Evolutionary conservation across 495 filamentous ascomycete genomes (phyloP).

Genomic region (Xylaria acuta): DNA sequence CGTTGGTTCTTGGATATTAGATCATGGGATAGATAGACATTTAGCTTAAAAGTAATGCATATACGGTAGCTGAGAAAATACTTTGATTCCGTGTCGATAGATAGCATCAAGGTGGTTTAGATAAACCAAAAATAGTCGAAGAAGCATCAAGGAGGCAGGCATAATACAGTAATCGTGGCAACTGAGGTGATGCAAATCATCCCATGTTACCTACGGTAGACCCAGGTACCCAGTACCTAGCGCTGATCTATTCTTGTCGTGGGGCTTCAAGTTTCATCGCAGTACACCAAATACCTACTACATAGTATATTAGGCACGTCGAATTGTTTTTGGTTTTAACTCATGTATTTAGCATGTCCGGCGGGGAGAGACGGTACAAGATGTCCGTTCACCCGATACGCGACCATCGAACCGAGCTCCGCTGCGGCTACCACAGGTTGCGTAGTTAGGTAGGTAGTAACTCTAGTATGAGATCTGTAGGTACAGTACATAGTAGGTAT

Average conservation of each 20-base stretch:
- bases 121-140: neutral
- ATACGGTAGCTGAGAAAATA: neutral
- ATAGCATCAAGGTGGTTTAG: neutral
- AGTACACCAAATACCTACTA: no score
- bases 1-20: neutral
- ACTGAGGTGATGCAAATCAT: neutral
- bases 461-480: no score
- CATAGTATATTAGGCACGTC: no score
- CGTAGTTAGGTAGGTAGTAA: no score
- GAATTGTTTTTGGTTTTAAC: no score
- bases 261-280: no score
- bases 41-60: neutral
- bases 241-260: neutral
- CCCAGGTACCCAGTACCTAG: no score
- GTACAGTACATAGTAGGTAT: no score
- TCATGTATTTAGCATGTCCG: no score
- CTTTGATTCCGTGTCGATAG: neutral
- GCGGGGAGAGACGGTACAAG: no score
- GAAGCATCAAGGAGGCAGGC: neutral
- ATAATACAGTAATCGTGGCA: neutral
- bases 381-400: slow-evolving; percentile 18
- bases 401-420: neutral
- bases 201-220: neutral
- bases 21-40: neutral
- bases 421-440: no score